Evolutionary conservation across 805 yeast genomes (phyloP), one percentile per base, ranked within the genome.

Genomic region (Schwanniomyces yamadae): DNA sequence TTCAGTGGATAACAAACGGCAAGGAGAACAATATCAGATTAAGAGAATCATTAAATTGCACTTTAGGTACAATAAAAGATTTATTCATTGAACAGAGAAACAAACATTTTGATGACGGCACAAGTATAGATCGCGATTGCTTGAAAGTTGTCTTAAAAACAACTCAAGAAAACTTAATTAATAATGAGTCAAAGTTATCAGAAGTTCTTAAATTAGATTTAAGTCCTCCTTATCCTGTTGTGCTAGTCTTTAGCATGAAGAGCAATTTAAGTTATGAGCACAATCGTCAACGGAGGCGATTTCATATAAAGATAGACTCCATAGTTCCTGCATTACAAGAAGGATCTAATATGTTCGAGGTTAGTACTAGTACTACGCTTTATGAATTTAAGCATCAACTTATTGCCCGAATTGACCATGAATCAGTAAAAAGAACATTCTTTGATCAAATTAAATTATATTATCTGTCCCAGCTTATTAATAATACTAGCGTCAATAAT

Each of bases 181-280:
- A 39, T 19, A 42, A 46, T 14, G 34, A 39, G 5, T 6, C 17
- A 14, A 34, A 18, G 2, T 31, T 59, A 16, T 41, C 43, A 6
- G 34, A 43, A 6, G 39, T 44, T 1, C 18, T 57, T 5, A 21
- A 39, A 11, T 39, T 63, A 8, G 68, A 62, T 40, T 63, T 62
- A 7, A 38, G 55, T 1, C 69, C 68, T 0, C 33, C 44, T 13
- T 22, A 28, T 2, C 47, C 54, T 3, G 55, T 57, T 6, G 34
- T 27, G 4, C 31, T 39, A 20, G 6, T 18, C 9, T 28, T 22
- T 15, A 16, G 20, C 6, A 10, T 27, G 29, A 27, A 27, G n/a
- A n/a, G 20, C 10, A 10, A 16, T 5, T 9, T 22, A 2, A 21
- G 15, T 15, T 11, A 8, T 5, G 24, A 23, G 23, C 19, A 34